Evolutionary conservation across 2,329 filamentous ascomycete genomes (phyloP).

Genomic region (Didymella keratinophila): DNA sequence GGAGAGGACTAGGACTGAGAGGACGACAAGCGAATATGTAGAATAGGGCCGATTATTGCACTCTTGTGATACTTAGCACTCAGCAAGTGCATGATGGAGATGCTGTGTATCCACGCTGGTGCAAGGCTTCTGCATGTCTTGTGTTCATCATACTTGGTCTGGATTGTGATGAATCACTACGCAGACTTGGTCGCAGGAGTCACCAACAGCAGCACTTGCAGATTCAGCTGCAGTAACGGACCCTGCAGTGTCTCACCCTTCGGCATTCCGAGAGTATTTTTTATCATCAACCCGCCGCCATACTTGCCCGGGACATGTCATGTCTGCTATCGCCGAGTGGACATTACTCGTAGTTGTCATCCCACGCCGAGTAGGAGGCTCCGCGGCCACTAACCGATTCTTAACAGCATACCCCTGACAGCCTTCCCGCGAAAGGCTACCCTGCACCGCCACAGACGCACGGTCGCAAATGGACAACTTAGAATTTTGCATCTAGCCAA

Average conservation of each 20-base stretch:
- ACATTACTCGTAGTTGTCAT: constrained; percentile 5
- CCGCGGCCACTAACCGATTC: constrained; percentile 3
- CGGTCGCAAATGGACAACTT: constrained; percentile 17
- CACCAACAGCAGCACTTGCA: not conserved
- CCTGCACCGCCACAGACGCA: constrained; percentile 18
- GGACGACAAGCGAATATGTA: not conserved
- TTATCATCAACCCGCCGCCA: not conserved
- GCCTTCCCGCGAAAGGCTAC: constrained; percentile 1
- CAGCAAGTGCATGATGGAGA: not conserved
- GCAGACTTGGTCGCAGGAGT: not conserved
- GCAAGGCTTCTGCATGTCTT: constrained; percentile 8
- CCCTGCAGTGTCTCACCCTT: not conserved
- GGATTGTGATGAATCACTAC: constrained; percentile 18
- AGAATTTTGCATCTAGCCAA: constrained; percentile 10
- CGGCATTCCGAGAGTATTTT: not conserved
- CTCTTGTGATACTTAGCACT: constrained; percentile 5
- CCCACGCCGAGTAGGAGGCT: constrained; percentile 6
- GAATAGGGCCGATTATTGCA: constrained; percentile 10
- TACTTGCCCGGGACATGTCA: not conserved
- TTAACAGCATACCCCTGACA: constrained; percentile 2
- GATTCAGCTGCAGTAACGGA: not conserved
- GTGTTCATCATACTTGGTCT: constrained; percentile 3
- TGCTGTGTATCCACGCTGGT: constrained; percentile 9
- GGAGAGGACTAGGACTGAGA: not conserved
- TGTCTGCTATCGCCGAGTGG: not conserved